These are phyloP conservation scores for Biscogniauxia mediterranea DNA, from an alignment of 2,329 filamentous ascomycete genomes.

Conservation along the genomic window DNA sequence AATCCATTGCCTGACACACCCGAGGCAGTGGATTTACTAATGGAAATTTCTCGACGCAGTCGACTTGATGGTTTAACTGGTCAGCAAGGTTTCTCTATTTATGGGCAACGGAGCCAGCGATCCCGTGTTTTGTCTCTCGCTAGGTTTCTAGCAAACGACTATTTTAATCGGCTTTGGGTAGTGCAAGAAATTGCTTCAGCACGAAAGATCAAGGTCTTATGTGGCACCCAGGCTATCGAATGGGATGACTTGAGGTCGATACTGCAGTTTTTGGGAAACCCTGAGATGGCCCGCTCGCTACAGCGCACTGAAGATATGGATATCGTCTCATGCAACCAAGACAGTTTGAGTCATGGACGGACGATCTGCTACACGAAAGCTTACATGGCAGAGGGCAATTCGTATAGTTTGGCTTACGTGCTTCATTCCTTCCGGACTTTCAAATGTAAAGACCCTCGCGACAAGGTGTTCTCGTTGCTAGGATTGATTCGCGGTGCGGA, in stretches of 20 bases:
- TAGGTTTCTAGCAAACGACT: conserved; percentile 10
- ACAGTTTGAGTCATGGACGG: conserved; percentile 2
- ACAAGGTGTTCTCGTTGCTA: conserved; percentile 9
- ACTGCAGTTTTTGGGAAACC: conserved; percentile 4
- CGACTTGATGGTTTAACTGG: conserved; percentile 5
- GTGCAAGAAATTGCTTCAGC: conserved; percentile 11
- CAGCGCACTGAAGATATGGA: conserved; percentile 10
- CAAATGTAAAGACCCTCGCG: conserved; percentile 12
- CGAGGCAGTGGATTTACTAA: conserved; percentile 4
- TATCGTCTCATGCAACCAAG: conserved; percentile 9
- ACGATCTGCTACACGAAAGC: conserved; percentile 1
- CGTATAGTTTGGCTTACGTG: conserved; percentile 3
- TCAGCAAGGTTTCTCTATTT: conserved; percentile 5
- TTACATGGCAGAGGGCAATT: not conserved
- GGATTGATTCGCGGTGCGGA: conserved; percentile 8
- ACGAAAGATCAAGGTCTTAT: conserved; percentile 5
- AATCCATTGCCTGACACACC: conserved; percentile 7
- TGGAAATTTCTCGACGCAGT: conserved; percentile 3
- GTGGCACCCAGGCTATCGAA: conserved; percentile 6
- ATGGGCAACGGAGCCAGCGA: conserved; percentile 5
- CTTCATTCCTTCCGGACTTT: conserved; percentile 10
- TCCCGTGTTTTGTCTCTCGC: conserved; percentile 7
- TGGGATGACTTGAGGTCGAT: conserved; percentile 7
- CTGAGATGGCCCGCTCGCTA: conserved; percentile 8
- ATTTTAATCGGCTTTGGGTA: conserved; percentile 12